Evolutionary conservation across 2,329 filamentous ascomycete genomes (phyloP).

Genomic region (Zymoseptoria tritici): DNA sequence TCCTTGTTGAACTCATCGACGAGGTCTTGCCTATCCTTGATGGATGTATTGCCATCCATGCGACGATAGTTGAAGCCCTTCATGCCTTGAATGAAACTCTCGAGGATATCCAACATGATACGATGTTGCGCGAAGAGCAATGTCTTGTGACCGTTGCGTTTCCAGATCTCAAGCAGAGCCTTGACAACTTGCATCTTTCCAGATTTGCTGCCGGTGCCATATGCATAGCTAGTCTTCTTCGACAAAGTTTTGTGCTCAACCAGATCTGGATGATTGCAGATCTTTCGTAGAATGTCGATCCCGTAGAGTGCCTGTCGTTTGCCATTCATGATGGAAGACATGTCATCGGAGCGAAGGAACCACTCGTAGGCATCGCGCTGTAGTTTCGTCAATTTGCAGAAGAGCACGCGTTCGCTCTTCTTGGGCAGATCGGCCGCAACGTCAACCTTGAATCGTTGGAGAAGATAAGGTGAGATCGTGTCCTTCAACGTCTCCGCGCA

Average conservation of each 20-base stretch:
- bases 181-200: conserved; percentile 96
- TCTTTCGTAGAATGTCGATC: conserved; percentile 86
- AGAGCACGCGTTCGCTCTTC: conserved; percentile 92
- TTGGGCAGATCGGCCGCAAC: conserved; percentile 89
- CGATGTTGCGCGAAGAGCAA: conserved; percentile 87
- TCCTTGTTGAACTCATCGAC: conserved; percentile 90
- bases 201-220: conserved; percentile 70
- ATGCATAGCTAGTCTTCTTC: conserved; percentile 60
- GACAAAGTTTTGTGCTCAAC: conserved; percentile 57
- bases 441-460: conserved; percentile 88
- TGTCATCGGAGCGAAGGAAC: conserved; percentile 76
- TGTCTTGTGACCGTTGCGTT: conserved; percentile 85
- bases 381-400: conserved; percentile 78
- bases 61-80: conserved; percentile 68
- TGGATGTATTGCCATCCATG: conserved; percentile 89
- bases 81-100: conserved; percentile 65
- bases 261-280: conserved; percentile 95
- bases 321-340: conserved; percentile 70
- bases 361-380: conserved; percentile 74
- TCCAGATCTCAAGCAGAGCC: conserved; percentile 80
- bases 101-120: conserved; percentile 91
- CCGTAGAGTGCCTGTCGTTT: conserved; percentile 77
- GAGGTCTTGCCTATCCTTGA: conserved; percentile 79
- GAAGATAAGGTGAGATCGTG: conserved; percentile 82
- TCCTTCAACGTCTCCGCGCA: conserved; percentile 92